phyloP scores from a whole-genome alignment of 768 basidiomycete species.

The Gautieria morchelliformis region DNA sequence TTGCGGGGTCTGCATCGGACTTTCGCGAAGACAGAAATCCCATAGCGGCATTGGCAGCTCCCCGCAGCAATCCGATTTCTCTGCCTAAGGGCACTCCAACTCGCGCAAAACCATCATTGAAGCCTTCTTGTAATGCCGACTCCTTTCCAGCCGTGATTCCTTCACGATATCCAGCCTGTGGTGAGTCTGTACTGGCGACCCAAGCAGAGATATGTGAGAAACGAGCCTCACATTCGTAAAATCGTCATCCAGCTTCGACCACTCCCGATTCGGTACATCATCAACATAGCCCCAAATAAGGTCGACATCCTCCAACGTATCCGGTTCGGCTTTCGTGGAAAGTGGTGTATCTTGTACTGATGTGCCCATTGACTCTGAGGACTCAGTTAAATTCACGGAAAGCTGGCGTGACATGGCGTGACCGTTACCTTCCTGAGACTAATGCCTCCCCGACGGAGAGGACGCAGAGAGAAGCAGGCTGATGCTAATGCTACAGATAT shows the following conservation, averaged over 20 bases:
- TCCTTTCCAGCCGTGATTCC: slow-evolving; percentile 92
- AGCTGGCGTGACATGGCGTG: not conserved
- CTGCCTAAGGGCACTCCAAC: slow-evolving; percentile 68
- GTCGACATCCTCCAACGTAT: not conserved
- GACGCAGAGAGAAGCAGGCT: not conserved
- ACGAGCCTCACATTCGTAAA: slow-evolving; percentile 56
- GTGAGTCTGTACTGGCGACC: too few species aligned
- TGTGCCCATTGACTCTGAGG: not conserved
- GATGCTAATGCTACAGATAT: not conserved
- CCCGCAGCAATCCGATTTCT: slow-evolving; percentile 70
- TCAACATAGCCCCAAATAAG: not conserved
- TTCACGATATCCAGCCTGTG: slow-evolving; percentile 88
- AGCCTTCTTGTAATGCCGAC: slow-evolving; percentile 76
- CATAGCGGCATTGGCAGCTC: slow-evolving; percentile 54
- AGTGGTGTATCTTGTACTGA: not conserved
- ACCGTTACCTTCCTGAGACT: not conserved
- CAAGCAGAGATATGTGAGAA: not conserved
- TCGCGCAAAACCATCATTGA: slow-evolving; percentile 73
- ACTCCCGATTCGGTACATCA: slow-evolving; percentile 32
- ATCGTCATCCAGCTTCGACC: slow-evolving; percentile 55
- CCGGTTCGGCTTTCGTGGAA: not conserved
- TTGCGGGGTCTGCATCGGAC: slow-evolving; percentile 4
- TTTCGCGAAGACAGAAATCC: slow-evolving; percentile 38
- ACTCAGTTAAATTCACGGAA: not conserved
- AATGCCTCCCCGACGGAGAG: slow-evolving; percentile 2